Base-by-base conservation (phyloP, 169 alveolate genomes). In the Plasmodium cynomolgi region DNA sequence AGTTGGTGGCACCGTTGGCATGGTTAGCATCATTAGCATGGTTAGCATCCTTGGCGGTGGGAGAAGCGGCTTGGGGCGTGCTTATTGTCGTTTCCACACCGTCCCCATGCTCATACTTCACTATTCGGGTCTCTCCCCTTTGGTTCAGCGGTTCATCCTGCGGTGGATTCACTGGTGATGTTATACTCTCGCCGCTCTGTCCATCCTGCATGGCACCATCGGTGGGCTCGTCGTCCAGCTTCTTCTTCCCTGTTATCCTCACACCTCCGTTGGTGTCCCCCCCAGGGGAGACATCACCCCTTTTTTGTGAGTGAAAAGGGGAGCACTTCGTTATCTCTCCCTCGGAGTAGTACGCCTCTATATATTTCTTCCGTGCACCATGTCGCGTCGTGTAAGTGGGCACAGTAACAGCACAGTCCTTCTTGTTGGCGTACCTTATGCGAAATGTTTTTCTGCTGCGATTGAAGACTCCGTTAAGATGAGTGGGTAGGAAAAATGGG, bases 401-500 rank as follows among this genome's bases (percentile, higher is more conserved):
- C 31, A 68, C 3, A 68, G 77, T 68, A 33, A 20, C 50, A 33
- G 15, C 2, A 4, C 20, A 23, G 23, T 58, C 23, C 71, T 62
- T 68, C 17, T 8, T 71, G 62, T 41, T 72, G 13, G 23, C 26
- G 58, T 84, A 73, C 11, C 56, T 39, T 50, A 74, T 50, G 47
- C 13, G 29, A 44, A 33, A 17, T 9, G 34, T 47, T 41, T 77
- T 41, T 23, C 74, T 84, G 56, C 26, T 39, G 11, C 5, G 26
- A 20, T 15, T 73, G 37, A 33, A 72, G 56, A 17, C 20, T 15
- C 15, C 39, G 39, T 50, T 33, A 8, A 26, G 13, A 26, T 29
- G 58, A 74, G 75, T 74, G 39, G 56, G 72, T 74, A 84, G 6
- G 39, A 84, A 84, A 41, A 37, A 50, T 29, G 20, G 73, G 23